Evolutionary conservation across 2,329 filamentous ascomycete species (phyloP).

Genomic region (Colletotrichum caudatum): DNA sequence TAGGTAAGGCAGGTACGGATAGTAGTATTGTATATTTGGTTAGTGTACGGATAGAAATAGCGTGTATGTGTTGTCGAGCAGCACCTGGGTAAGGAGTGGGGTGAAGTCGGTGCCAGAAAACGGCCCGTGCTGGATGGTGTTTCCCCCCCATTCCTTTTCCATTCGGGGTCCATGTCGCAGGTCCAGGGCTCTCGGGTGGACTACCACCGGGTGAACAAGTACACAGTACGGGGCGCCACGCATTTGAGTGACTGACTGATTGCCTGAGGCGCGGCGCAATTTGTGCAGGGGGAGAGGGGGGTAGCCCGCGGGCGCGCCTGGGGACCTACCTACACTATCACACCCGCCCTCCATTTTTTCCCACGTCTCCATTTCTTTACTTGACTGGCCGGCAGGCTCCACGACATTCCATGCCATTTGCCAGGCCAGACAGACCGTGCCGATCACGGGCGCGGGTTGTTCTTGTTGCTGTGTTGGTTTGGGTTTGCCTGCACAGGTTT

Average conservation of each 20-base stretch:
- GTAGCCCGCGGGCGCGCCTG: neutral
- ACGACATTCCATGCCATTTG: constrained; percentile 15
- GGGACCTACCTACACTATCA: neutral
- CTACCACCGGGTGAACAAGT: neutral
- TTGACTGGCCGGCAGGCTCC: constrained; percentile 9
- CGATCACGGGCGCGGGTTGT: constrained; percentile 8
- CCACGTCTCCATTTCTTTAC: constrained; percentile 23
- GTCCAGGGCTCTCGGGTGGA: neutral
- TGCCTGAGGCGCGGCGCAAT: constrained; percentile 9
- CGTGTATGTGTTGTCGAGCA: neutral
- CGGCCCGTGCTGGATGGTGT: constrained; percentile 17
- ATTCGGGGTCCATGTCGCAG: neutral
- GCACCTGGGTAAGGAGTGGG: constrained; percentile 21
- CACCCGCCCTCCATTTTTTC: constrained; percentile 26
- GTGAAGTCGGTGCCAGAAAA: constrained; percentile 18
- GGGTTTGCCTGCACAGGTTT: neutral
- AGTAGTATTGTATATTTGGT: no score
- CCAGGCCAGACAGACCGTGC: constrained; percentile 4
- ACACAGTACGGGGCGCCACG: neutral
- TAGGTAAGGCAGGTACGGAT: no score
- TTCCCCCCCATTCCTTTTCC: constrained; percentile 24
- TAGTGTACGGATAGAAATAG: no score
- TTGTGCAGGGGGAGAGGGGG: neutral
- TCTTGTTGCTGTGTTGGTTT: neutral
- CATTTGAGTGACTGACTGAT: neutral